Conservation (phyloP, 768 basidiomycete genomes). For the Suillus spraguei region DNA sequence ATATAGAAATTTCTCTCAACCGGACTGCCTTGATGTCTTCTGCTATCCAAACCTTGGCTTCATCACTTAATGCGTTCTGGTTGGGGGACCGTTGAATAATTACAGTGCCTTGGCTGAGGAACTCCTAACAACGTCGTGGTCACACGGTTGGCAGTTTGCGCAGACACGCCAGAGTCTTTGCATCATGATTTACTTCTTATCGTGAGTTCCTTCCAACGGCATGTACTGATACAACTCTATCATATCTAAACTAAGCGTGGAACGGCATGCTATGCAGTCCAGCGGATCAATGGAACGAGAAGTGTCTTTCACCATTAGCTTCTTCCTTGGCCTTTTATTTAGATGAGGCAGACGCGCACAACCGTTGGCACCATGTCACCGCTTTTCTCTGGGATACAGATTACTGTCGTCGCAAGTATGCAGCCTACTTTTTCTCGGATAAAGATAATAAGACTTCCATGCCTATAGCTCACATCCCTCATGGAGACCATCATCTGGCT, state of each 20-base stretch:
- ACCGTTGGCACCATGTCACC: not conserved
- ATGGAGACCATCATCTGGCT: constrained; percentile 32
- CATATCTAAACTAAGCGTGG: not conserved
- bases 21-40: no score
- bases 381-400: constrained; percentile 10
- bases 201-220: not conserved
- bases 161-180: not conserved
- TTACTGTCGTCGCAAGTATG: constrained; percentile 14
- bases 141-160: not conserved
- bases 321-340: not conserved
- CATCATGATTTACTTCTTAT: not conserved
- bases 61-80: not conserved
- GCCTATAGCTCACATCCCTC: constrained; percentile 25
- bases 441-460: not conserved
- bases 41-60: not conserved
- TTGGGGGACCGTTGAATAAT: not conserved
- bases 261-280: constrained; percentile 8
- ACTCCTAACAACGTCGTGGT: not conserved
- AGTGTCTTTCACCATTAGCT: not conserved
- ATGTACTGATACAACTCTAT: not conserved
- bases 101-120: not conserved
- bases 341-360: not conserved
- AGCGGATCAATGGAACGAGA: constrained; percentile 4
- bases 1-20: no score
- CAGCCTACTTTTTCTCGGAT: not conserved